Conservation (phyloP, 2,329 filamentous ascomycete genomes). For the Stachybotrys echinatus region DNA sequence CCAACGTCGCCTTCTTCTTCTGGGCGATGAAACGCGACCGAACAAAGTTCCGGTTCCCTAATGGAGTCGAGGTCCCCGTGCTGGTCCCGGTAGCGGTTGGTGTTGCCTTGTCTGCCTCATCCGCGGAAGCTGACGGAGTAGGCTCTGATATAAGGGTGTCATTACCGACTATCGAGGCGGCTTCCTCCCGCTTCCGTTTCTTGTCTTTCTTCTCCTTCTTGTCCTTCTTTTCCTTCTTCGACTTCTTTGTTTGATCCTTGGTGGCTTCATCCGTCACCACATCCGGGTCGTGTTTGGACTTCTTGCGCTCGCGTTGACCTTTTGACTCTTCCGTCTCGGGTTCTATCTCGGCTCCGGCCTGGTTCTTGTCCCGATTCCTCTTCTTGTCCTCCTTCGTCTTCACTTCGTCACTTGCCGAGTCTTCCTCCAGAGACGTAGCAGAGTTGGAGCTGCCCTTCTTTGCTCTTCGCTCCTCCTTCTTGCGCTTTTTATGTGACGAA, state of each 20-base stretch:
- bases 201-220: constrained; percentile 38
- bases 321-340: constrained; percentile 8
- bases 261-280: neutral
- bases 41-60: constrained; percentile 62
- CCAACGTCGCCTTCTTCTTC: constrained; percentile 78
- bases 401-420: constrained; percentile 18
- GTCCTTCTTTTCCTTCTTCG: constrained; percentile 24
- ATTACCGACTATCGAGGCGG: constrained; percentile 2
- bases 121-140: constrained; percentile 21
- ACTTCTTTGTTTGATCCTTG: constrained; percentile 5
- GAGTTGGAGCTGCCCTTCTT: constrained; percentile 27
- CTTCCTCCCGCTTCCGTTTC: constrained; percentile 44
- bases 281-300: constrained; percentile 5
- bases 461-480: constrained; percentile 21
- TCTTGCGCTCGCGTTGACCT: constrained; percentile 14
- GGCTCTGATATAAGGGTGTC: constrained; percentile 13
- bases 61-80: constrained; percentile 41
- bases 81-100: constrained; percentile 37
- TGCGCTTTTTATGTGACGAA: constrained; percentile 12
- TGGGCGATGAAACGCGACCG: constrained; percentile 81
- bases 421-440: constrained; percentile 17
- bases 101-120: constrained; percentile 27
- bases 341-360: constrained; percentile 11
- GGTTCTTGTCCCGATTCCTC: constrained; percentile 23
- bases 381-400: constrained; percentile 29